Evolutionary conservation across 345 rosid species (phyloP).

Genomic region (Eucalyptus pauciflora): DNA sequence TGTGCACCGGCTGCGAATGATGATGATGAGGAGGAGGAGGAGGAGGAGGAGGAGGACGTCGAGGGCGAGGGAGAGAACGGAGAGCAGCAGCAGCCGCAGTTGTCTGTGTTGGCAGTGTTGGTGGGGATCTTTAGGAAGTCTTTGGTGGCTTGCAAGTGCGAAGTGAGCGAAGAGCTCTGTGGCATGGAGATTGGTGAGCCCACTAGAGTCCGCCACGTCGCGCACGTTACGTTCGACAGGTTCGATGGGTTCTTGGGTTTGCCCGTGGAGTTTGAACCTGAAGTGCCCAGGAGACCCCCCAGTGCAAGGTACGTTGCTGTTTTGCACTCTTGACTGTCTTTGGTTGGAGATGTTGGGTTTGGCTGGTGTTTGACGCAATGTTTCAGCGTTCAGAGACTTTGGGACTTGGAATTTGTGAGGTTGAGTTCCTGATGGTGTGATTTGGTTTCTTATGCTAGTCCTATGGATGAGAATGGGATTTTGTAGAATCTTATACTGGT

Average conservation of each 20-base stretch:
- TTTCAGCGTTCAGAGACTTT: neutral
- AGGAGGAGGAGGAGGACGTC: constrained; percentile 7
- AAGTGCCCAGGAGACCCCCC: constrained; percentile 69
- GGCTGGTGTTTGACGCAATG: neutral
- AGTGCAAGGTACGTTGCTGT: constrained; percentile 60
- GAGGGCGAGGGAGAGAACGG: constrained; percentile 3
- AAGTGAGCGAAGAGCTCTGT: constrained; percentile 35
- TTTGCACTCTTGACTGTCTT: neutral
- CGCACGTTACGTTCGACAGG: constrained; percentile 86
- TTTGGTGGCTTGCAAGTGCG: constrained; percentile 37
- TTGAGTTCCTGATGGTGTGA: neutral
- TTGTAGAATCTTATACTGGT: neutral
- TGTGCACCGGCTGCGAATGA: neutral
- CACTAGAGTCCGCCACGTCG: constrained; percentile 66
- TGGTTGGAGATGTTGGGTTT: neutral
- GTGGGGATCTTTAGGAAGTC: constrained; percentile 58
- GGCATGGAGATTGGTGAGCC: constrained; percentile 79
- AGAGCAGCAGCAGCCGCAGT: constrained; percentile 25
- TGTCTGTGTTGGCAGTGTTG: constrained; percentile 48
- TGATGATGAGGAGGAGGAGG: neutral
- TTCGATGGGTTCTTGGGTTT: constrained; percentile 82
- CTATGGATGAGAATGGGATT: neutral
- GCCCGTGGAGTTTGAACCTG: constrained; percentile 85
- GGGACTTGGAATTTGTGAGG: neutral
- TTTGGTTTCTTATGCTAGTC: neutral